A percentile compares a stretch with the other conserved stretches of the same genome.
These are phyloP conservation scores for Microcos paniculata DNA, from an alignment of 345 rosid genomes.

Conservation along the genomic window DNA sequence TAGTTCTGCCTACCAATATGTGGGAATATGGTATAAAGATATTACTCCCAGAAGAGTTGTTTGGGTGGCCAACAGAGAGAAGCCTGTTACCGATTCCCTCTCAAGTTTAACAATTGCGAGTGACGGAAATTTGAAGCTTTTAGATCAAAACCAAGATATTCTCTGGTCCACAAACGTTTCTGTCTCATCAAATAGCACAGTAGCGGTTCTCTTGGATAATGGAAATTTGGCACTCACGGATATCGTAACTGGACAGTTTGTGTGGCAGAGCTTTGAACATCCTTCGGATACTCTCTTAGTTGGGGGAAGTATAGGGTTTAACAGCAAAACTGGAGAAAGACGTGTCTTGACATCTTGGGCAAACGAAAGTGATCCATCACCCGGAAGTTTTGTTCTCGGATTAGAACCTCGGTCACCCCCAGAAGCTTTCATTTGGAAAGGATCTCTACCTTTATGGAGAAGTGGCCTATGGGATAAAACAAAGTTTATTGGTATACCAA, in stretches of 20 bases:
- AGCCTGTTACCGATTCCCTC: constrained; percentile 3
- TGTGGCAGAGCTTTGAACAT: constrained; percentile 33
- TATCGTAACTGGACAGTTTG: not conserved
- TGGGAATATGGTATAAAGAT: constrained; percentile 6
- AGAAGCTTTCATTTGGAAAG: not conserved
- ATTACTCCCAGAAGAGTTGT: not conserved
- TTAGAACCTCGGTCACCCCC: not conserved
- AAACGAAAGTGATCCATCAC: constrained; percentile 19
- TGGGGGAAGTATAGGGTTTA: constrained; percentile 18
- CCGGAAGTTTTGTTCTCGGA: constrained; percentile 5
- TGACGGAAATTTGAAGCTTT: constrained; percentile 27
- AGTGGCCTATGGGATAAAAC: constrained; percentile 22
- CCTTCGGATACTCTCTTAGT: constrained; percentile 26
- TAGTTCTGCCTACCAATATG: not conserved
- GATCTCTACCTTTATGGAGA: not conserved
- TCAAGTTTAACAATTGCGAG: constrained; percentile 19
- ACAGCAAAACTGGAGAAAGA: constrained; percentile 8
- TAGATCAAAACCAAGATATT: not conserved
- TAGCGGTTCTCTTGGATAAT: constrained; percentile 20
- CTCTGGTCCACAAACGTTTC: constrained; percentile 24
- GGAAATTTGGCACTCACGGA: constrained; percentile 22
- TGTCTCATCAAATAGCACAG: not conserved
- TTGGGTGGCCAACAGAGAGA: constrained; percentile 18
- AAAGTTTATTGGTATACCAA: constrained; percentile 22
- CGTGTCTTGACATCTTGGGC: constrained; percentile 25